These are phyloP conservation scores for Mortierella sp. DNA, from an alignment of 371 early-diverging fungal species.

Conservation along the genomic window DNA sequence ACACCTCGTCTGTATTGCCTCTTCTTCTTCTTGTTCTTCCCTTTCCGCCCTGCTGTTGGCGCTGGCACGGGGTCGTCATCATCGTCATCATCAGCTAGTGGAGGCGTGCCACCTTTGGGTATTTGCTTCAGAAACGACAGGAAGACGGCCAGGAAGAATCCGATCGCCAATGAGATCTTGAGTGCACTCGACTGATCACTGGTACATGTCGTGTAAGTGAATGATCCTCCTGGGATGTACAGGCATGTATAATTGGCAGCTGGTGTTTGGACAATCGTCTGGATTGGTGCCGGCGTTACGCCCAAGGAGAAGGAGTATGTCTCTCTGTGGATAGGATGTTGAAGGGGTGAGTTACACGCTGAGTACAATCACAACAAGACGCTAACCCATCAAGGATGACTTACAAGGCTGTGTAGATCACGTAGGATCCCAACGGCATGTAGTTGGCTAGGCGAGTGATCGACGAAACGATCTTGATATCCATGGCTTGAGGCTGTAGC, in stretches of 20 bases:
- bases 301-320: conserved; percentile 51
- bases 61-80: not conserved
- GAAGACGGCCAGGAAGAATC: conserved; percentile 47
- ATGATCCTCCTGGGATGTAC: conserved; percentile 19
- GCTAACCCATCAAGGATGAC: not conserved
- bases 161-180: conserved; percentile 35
- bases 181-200: conserved; percentile 35
- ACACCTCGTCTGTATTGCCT: conserved; percentile 36
- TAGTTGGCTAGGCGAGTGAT: conserved; percentile 50
- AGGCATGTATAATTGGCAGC: conserved; percentile 29
- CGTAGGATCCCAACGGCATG: conserved; percentile 50
- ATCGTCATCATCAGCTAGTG: conserved; percentile 14
- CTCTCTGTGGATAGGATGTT: conserved; percentile 16
- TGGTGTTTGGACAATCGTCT: conserved; percentile 31
- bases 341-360: too few species aligned
- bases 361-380: too few species aligned
- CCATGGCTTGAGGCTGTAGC: conserved; percentile 7
- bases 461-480: conserved; percentile 41
- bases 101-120: conserved; percentile 29
- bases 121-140: conserved; percentile 50
- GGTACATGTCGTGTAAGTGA: conserved; percentile 34
- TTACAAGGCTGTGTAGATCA: conserved; percentile 53
- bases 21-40: not conserved
- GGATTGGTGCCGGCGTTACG: conserved; percentile 25
- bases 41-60: not conserved